Percentiles rank a stretch among this genome's conserved stretches.
phyloP scores from a whole-genome alignment of 2,329 filamentous ascomycete species.

The Periconia sp. region DNA sequence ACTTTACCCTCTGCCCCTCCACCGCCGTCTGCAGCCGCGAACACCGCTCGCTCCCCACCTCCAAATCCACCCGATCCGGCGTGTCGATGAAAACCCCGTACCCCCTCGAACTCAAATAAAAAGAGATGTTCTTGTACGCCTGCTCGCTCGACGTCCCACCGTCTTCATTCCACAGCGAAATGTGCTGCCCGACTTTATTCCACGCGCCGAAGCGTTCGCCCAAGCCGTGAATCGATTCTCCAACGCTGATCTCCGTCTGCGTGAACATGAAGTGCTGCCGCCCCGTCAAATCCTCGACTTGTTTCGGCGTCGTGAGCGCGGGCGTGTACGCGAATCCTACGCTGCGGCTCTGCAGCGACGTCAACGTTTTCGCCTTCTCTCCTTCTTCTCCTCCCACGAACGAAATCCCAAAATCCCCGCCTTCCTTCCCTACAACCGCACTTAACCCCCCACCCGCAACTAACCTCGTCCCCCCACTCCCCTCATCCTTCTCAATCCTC shows the following conservation, averaged over 20 bases:
- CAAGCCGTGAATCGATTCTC: constrained; percentile 71
- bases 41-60: constrained; percentile 73
- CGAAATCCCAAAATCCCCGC: constrained; percentile 57
- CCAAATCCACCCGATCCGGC: constrained; percentile 68
- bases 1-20: constrained; percentile 69
- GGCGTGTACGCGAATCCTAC: constrained; percentile 61
- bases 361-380: constrained; percentile 48
- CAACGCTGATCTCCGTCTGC: constrained; percentile 50
- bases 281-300: constrained; percentile 54
- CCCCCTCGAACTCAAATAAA: constrained; percentile 70
- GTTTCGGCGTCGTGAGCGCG: constrained; percentile 54
- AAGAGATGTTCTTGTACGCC: constrained; percentile 72
- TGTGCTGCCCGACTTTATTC: constrained; percentile 72
- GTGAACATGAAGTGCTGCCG: constrained; percentile 50
- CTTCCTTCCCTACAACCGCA: constrained; percentile 50
- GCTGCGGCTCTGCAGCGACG: constrained; percentile 57
- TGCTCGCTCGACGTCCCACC: constrained; percentile 69
- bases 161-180: constrained; percentile 65
- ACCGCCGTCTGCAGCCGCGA: constrained; percentile 70
- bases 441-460: constrained; percentile 55
- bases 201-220: constrained; percentile 77
- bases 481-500: constrained; percentile 18
- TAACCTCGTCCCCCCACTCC: constrained; percentile 50
- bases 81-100: constrained; percentile 78
- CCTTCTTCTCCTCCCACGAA: constrained; percentile 52